phyloP scores from a whole-genome alignment of 768 basidiomycete species.

The Tricholoma sp. region DNA sequence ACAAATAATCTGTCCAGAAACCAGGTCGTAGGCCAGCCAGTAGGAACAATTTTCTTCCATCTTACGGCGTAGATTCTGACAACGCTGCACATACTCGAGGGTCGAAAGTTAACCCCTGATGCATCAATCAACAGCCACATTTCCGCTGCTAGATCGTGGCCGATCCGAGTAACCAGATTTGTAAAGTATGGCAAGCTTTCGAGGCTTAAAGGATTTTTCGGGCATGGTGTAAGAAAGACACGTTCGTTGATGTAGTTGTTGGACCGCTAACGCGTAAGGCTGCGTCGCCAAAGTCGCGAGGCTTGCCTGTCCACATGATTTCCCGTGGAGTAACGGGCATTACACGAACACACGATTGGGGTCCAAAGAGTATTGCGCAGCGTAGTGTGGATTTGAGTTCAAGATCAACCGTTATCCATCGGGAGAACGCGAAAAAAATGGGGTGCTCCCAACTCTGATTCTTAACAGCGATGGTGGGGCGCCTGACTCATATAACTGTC shows the following conservation, averaged over 20 bases:
- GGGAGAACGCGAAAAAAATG: background rate
- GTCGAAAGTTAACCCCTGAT: constrained; percentile 6
- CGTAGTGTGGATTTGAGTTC: background rate
- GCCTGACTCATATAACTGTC: background rate
- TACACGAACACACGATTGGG: background rate
- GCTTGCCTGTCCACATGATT: background rate
- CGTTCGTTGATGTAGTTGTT: background rate
- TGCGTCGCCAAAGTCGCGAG: background rate
- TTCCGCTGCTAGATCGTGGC: constrained; percentile 7
- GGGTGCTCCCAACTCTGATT: background rate
- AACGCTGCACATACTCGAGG: constrained; percentile 2
- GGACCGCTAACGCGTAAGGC: background rate
- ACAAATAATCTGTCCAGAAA: background rate
- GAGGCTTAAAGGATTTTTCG: background rate
- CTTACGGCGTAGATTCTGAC: constrained; percentile 6
- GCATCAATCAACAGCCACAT: background rate
- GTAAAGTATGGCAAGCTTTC: background rate
- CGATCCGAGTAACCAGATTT: constrained; percentile 6
- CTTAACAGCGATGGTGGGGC: background rate
- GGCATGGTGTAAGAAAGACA: background rate
- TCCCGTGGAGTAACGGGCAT: background rate
- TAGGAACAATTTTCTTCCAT: background rate
- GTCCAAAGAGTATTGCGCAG: background rate
- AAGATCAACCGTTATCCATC: background rate
- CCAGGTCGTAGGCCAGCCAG: constrained; percentile 1